Percentiles rank a stretch among this genome's conserved stretches.
These are phyloP conservation scores for Aspergillus terreus DNA, from an alignment of 2,329 filamentous ascomycete genomes.

Conservation along the genomic window DNA sequence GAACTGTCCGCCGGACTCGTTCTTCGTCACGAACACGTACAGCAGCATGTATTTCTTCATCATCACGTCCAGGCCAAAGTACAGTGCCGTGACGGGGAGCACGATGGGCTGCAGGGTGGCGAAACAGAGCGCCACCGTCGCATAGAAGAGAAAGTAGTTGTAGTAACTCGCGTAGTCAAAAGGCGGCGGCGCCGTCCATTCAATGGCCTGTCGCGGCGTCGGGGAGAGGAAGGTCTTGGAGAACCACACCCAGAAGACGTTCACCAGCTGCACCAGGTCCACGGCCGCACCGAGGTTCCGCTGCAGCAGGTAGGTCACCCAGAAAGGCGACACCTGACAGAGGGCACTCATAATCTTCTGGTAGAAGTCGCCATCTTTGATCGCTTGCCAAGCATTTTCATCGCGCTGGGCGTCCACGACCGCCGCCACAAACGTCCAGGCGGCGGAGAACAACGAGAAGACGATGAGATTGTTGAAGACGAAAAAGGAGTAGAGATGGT, in stretches of 20 bases:
- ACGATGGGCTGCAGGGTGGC: conserved; percentile 82
- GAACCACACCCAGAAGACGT: conserved; percentile 78
- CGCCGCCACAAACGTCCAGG: conserved; percentile 68
- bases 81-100: conserved; percentile 79
- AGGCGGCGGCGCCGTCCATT: conserved; percentile 83
- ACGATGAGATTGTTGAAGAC: conserved; percentile 95
- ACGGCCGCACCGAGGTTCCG: conserved; percentile 90
- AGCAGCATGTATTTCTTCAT: conserved; percentile 94
- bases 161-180: conserved; percentile 98
- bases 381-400: conserved; percentile 64
- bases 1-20: conserved; percentile 86
- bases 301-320: conserved; percentile 90
- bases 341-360: conserved; percentile 66
- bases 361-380: conserved; percentile 62
- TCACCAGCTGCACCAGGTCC: conserved; percentile 85
- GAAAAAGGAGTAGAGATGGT: conserved; percentile 92
- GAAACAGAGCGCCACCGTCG: conserved; percentile 83
- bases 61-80: conserved; percentile 81
- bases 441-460: conserved; percentile 84
- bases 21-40: conserved; percentile 96
- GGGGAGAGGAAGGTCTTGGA: conserved; percentile 79
- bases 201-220: conserved; percentile 86
- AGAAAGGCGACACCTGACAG: conserved; percentile 81
- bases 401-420: conserved; percentile 60
- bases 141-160: conserved; percentile 96